phyloP scores from a whole-genome alignment of 2,329 filamentous ascomycete genomes.

The Fusarium irregulare region DNA sequence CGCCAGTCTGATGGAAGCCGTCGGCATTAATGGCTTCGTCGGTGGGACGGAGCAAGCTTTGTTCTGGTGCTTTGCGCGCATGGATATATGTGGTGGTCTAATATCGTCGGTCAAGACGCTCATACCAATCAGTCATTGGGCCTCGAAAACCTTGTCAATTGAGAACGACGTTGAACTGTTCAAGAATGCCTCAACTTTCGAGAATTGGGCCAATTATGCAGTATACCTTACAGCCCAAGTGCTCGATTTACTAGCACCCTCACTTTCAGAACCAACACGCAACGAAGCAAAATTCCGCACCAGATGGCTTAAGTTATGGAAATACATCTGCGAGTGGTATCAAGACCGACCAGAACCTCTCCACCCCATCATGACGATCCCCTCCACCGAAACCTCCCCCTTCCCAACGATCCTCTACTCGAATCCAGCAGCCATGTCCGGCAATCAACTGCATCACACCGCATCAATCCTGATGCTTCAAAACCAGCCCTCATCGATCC shows the following conservation, averaged over 20 bases:
- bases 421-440: constrained; percentile 63
- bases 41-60: constrained; percentile 62
- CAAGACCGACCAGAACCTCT: constrained; percentile 51
- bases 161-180: constrained; percentile 52
- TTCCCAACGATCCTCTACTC: constrained; percentile 64
- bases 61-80: constrained; percentile 66
- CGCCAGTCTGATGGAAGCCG: constrained; percentile 61
- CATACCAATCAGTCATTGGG: constrained; percentile 61
- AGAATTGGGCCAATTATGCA: constrained; percentile 63
- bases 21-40: constrained; percentile 62
- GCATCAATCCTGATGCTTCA: constrained; percentile 64
- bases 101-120: constrained; percentile 63
- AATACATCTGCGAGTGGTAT: constrained; percentile 56
- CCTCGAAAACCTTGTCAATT: constrained; percentile 47
- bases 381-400: constrained; percentile 56
- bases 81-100: constrained; percentile 65
- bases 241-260: constrained; percentile 52
- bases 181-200: constrained; percentile 50
- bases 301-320: constrained; percentile 54
- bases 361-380: constrained; percentile 51
- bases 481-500: constrained; percentile 53
- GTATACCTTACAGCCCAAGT: constrained; percentile 61
- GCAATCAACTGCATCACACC: constrained; percentile 66
- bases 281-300: constrained; percentile 43
- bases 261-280: constrained; percentile 30